Evolutionary conservation across 768 basidiomycete genomes (phyloP).

Genomic region (Brasilioporus rufonigricans): DNA sequence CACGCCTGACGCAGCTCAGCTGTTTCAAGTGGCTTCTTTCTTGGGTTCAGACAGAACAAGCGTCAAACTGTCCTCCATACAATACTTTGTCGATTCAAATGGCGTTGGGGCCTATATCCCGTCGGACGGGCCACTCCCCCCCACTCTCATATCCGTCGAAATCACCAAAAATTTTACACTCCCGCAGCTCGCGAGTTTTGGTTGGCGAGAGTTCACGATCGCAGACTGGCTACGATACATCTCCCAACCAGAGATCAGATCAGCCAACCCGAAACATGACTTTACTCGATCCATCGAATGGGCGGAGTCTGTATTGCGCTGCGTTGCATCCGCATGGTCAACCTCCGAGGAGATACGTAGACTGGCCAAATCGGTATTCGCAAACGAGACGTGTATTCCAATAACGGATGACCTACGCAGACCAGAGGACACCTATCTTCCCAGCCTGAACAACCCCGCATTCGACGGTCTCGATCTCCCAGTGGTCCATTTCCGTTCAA

Average conservation of each 20-base stretch:
- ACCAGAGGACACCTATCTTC: not conserved
- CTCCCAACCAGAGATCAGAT: slow-evolving; percentile 18
- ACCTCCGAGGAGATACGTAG: not conserved
- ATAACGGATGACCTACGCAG: not conserved
- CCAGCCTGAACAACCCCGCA: not conserved
- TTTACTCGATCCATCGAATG: not conserved
- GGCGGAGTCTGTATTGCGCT: not conserved
- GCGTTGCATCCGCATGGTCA: slow-evolving; percentile 34
- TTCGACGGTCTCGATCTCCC: not conserved
- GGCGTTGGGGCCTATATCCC: slow-evolving; percentile 49
- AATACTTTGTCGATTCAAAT: slow-evolving; percentile 63
- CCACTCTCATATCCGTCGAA: slow-evolving; percentile 6
- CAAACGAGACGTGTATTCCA: not conserved
- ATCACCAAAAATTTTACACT: slow-evolving; percentile 48
- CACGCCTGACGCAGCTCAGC: slow-evolving; percentile 38
- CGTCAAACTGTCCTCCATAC: slow-evolving; percentile 54
- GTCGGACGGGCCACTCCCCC: slow-evolving; percentile 11
- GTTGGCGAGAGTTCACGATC: slow-evolving; percentile 74
- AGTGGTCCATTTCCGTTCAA: not conserved
- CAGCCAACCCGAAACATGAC: slow-evolving; percentile 44
- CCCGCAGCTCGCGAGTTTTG: slow-evolving; percentile 57
- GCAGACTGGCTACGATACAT: slow-evolving; percentile 75
- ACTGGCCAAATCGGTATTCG: not conserved
- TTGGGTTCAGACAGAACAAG: slow-evolving; percentile 40
- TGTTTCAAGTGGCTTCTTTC: slow-evolving; percentile 70